Conservation (phyloP, 345 rosid species). For the Capsella bursapastoris region DNA sequence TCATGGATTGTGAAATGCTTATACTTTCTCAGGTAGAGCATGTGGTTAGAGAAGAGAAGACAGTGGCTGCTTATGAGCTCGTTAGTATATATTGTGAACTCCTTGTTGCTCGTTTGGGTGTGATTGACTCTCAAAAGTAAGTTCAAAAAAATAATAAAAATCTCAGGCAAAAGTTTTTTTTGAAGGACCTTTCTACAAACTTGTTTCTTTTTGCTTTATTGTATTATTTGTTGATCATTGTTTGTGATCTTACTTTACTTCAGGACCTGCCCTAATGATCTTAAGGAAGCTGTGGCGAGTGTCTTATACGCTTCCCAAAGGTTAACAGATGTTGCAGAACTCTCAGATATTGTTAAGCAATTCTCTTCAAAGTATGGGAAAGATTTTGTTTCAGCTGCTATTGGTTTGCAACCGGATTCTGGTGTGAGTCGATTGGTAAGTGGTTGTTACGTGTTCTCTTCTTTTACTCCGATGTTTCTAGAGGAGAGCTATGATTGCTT, state of each 20-base stretch:
- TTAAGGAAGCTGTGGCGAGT: conserved; percentile 77
- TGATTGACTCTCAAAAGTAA: conserved; percentile 87
- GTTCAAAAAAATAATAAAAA: conserved; percentile 12
- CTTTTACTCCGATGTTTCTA: conserved; percentile 2
- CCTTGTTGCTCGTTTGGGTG: conserved; percentile 71
- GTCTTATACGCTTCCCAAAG: conserved; percentile 78
- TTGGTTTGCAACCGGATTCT: conserved; percentile 77
- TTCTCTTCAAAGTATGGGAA: conserved; percentile 88
- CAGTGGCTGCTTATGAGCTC: conserved; percentile 79
- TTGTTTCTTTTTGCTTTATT: not conserved
- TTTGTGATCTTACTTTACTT: conserved; percentile 28
- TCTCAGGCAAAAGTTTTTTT: not conserved
- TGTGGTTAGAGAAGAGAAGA: conserved; percentile 91
- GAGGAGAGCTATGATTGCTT: conserved; percentile 11
- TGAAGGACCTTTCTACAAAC: not conserved
- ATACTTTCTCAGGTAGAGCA: conserved; percentile 74
- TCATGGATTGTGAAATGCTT: conserved; percentile 2
- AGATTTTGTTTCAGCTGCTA: conserved; percentile 74
- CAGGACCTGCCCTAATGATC: conserved; percentile 79
- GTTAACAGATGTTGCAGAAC: conserved; percentile 79
- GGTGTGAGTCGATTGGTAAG: conserved; percentile 90
- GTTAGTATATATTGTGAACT: conserved; percentile 82
- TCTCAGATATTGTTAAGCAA: conserved; percentile 71
- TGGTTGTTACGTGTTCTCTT: conserved; percentile 8
- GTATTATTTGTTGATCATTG: conserved; percentile 17